phyloP scores from a whole-genome alignment of 495 filamentous ascomycete genomes.

The Physcia stellaris region DNA sequence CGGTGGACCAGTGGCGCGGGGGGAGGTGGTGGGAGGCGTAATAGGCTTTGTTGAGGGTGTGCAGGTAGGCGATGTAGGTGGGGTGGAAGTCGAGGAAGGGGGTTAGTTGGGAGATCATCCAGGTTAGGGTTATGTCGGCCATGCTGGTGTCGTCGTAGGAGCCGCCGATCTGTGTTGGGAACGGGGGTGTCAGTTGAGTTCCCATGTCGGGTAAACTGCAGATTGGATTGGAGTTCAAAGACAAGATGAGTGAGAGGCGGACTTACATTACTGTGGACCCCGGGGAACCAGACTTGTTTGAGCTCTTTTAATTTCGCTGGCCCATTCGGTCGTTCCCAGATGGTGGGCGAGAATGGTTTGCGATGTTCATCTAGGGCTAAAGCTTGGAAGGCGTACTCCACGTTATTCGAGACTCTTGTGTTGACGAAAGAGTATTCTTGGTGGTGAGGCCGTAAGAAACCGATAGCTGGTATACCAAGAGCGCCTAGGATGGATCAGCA shows the following conservation, averaged over 20 bases:
- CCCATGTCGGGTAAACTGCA: too few species aligned
- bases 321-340: slow-evolving; percentile 33
- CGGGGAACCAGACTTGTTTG: slow-evolving; percentile 40
- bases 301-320: slow-evolving; percentile 13
- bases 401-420: slow-evolving; percentile 20
- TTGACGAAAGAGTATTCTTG: slow-evolving; percentile 13
- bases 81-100: slow-evolving; percentile 13
- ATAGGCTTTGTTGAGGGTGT: not conserved
- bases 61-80: slow-evolving; percentile 2
- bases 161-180: slow-evolving; percentile 24
- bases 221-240: too few species aligned
- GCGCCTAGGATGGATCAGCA: slow-evolving; percentile 1
- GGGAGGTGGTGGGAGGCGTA: not conserved
- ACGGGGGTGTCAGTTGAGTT: too few species aligned
- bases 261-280: slow-evolving; percentile 30
- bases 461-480: slow-evolving; percentile 15
- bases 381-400: slow-evolving; percentile 45
- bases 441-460: slow-evolving; percentile 8
- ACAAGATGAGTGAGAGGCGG: not conserved
- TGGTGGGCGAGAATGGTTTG: slow-evolving; percentile 34
- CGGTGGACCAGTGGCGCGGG: slow-evolving; percentile 2
- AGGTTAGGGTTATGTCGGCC: slow-evolving; percentile 26
- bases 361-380: slow-evolving; percentile 43
- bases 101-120: slow-evolving; percentile 27
- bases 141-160: slow-evolving; percentile 21